phyloP scores from a whole-genome alignment of 2,329 filamentous ascomycete genomes.

The Mollisiaceae sp. region DNA sequence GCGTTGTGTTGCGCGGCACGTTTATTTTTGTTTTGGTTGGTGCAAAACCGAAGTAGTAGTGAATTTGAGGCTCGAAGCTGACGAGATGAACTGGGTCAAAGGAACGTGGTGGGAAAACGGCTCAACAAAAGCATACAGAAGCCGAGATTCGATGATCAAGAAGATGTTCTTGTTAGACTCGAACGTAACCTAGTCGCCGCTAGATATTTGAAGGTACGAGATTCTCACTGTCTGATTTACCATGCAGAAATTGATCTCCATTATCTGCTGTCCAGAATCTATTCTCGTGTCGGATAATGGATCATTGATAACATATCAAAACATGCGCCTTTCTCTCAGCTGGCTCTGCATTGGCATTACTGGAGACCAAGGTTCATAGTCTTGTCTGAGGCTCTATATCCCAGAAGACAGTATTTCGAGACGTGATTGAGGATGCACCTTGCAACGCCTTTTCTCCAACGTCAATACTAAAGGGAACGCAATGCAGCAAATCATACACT shows the following conservation, averaged over 20 bases:
- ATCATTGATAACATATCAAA: not conserved
- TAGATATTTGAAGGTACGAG: not conserved
- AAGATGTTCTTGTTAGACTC: not conserved
- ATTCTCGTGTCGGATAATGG: not conserved
- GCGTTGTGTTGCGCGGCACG: not conserved
- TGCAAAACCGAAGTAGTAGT: not conserved
- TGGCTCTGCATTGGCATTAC: not conserved
- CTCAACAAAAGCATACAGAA: not conserved
- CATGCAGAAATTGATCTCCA: not conserved
- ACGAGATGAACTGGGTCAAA: not conserved
- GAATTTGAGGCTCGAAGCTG: not conserved
- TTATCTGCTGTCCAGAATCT: not conserved
- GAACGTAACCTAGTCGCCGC: not conserved
- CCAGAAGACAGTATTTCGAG: not conserved
- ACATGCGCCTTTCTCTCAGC: not conserved
- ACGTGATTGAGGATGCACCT: not conserved
- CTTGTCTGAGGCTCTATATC: not conserved
- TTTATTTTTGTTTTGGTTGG: not conserved
- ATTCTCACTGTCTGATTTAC: not conserved
- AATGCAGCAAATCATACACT: not conserved
- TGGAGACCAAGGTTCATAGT: not conserved
- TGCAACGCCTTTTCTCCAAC: not conserved
- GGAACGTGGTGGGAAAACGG: not conserved
- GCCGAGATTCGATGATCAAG: not conserved
- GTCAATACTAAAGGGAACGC: not conserved